Conservation (phyloP, 441 rosid genomes). For the Capsella rubella region DNA sequence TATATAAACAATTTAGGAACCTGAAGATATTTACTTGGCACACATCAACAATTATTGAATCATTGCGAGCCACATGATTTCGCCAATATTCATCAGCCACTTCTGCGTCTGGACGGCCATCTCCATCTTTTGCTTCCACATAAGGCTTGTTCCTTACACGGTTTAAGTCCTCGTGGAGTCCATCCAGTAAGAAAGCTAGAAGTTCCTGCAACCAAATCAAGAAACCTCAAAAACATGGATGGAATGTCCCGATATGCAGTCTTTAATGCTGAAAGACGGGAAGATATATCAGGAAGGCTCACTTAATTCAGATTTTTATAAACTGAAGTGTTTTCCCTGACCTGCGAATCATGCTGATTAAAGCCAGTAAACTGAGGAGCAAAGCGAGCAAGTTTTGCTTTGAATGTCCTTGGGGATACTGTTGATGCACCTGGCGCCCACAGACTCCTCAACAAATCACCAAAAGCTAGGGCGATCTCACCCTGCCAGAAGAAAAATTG, state of each 20-base stretch:
- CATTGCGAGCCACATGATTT: constrained; percentile 76
- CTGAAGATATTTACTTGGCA: constrained; percentile 68
- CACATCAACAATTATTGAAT: constrained; percentile 71
- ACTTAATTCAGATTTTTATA: constrained; percentile 35
- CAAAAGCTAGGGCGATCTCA: constrained; percentile 80
- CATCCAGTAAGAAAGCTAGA: constrained; percentile 79
- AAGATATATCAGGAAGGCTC: constrained; percentile 39
- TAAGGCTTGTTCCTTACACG: constrained; percentile 81
- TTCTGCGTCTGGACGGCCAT: constrained; percentile 69
- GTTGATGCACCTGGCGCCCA: constrained; percentile 83
- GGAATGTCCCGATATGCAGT: constrained; percentile 20
- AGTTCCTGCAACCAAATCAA: constrained; percentile 64
- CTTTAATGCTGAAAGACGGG: constrained; percentile 34
- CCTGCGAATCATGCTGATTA: constrained; percentile 92
- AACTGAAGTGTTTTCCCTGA: constrained; percentile 52
- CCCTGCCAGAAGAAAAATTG: constrained; percentile 53
- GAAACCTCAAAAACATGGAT: constrained; percentile 33
- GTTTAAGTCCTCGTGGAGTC: constrained; percentile 84
- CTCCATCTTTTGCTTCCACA: constrained; percentile 74
- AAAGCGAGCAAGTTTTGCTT: constrained; percentile 78
- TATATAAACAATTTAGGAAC: constrained; percentile 42
- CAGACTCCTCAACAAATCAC: constrained; percentile 74
- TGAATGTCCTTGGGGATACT: constrained; percentile 70
- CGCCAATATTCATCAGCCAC: constrained; percentile 81
- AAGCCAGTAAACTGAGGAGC: constrained; percentile 84